These are phyloP conservation scores for Lathyrus oleraceus DNA, from an alignment of 306 rosid genomes.

Conservation along the genomic window DNA sequence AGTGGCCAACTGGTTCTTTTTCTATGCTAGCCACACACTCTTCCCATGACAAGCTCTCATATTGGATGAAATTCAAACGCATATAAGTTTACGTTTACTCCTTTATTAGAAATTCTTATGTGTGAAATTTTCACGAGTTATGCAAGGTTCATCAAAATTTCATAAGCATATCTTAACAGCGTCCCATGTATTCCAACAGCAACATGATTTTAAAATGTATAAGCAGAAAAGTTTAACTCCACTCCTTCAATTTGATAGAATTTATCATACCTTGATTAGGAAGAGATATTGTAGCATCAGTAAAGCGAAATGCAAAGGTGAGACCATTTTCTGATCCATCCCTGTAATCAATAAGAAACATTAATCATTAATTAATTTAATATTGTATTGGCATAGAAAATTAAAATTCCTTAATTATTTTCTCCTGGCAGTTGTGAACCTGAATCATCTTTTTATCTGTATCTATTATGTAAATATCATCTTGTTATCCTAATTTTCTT, in stretches of 20 bases:
- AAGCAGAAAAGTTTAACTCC: not conserved
- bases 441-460: not conserved
- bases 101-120: conserved; percentile 2
- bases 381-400: conserved; percentile 19
- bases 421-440: not conserved
- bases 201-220: conserved; percentile 13
- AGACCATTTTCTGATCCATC: conserved; percentile 90
- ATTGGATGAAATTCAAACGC: not conserved
- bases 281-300: conserved; percentile 81
- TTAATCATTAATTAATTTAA: not conserved
- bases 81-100: not conserved
- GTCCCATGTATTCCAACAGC: not conserved
- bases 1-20: too few species aligned
- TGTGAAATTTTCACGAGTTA: not conserved
- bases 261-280: conserved; percentile 79
- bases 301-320: conserved; percentile 96
- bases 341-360: conserved; percentile 55
- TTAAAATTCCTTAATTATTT: not conserved
- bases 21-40: conserved; percentile 6
- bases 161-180: not conserved
- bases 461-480: too few species aligned
- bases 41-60: not conserved
- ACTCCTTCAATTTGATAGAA: conserved; percentile 30
- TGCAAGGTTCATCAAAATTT: conserved; percentile 18
- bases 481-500: too few species aligned